A percentile compares a stretch with the other conserved stretches of the same genome.
phyloP scores from a whole-genome alignment of 139 green algal species.

The Dunaliella primolecta region DNA sequence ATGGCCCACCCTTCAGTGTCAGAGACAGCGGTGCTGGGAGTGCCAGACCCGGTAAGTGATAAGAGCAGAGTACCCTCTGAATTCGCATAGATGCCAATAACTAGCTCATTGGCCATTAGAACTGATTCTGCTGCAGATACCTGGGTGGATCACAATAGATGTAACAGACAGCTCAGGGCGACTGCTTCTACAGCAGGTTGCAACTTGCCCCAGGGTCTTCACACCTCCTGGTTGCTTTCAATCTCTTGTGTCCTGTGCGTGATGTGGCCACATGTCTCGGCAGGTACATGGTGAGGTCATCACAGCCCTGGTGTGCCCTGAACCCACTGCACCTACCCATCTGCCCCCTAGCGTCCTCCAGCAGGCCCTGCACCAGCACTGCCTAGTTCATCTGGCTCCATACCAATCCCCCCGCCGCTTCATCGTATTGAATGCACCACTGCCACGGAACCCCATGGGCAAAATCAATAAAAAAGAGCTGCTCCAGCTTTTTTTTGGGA shows the following conservation, averaged over 20 bases:
- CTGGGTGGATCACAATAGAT: conserved; percentile 57
- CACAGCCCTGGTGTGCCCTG: conserved; percentile 48
- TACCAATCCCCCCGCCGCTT: conserved; percentile 60
- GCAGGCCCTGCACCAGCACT: conserved; percentile 31
- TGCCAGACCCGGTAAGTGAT: conserved; percentile 62
- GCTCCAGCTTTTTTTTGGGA: not conserved
- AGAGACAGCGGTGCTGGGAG: conserved; percentile 83
- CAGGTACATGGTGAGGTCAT: conserved; percentile 69
- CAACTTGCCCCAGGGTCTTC: not conserved
- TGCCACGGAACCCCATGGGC: conserved; percentile 95
- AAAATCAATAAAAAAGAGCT: conserved; percentile 74
- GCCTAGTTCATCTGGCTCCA: conserved; percentile 28
- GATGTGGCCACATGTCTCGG: too few relatives aligned
- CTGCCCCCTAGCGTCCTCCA: too few relatives aligned
- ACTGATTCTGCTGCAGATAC: not conserved
- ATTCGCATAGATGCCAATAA: not conserved
- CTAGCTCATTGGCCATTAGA: not conserved
- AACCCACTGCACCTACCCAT: not conserved
- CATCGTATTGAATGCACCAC: conserved; percentile 41
- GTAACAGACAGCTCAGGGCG: not conserved
- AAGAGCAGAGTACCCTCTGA: not conserved
- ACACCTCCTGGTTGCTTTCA: too few relatives aligned
- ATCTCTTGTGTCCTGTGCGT: too few relatives aligned
- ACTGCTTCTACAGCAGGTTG: not conserved
- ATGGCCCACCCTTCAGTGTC: conserved; percentile 66